These are phyloP conservation scores for Maudiozyma pseudohumilis DNA, from an alignment of 805 yeast species.

Conservation along the genomic window DNA sequence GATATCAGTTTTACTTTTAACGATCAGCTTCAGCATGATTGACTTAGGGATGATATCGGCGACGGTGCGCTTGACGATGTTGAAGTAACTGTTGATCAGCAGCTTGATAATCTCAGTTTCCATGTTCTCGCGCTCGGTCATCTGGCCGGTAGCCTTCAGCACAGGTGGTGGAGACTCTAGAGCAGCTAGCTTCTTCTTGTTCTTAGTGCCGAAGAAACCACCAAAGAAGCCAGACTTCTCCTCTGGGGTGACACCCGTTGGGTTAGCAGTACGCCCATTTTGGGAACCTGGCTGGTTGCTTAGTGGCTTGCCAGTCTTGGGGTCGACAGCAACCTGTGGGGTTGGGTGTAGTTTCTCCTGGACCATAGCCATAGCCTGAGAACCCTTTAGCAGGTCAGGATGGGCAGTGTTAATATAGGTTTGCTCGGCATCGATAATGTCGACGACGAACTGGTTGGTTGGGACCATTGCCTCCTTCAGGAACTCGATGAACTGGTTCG, in stretches of 20 bases:
- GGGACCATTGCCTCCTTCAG: slow-evolving; percentile 74
- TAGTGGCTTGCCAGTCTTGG: slow-evolving; percentile 80
- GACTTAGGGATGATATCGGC: slow-evolving; percentile 94
- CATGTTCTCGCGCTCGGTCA: slow-evolving; percentile 92
- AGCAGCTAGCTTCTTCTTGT: slow-evolving; percentile 85
- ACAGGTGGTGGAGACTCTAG: slow-evolving; percentile 98
- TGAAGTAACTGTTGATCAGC: slow-evolving; percentile 80
- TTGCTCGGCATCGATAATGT: slow-evolving; percentile 78
- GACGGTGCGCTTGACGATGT: slow-evolving; percentile 86
- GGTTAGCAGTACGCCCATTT: slow-evolving; percentile 12
- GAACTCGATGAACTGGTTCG: slow-evolving; percentile 68
- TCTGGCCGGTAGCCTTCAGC: slow-evolving; percentile 76
- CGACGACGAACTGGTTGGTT: slow-evolving; percentile 75
- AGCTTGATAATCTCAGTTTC: slow-evolving; percentile 96
- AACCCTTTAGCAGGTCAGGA: slow-evolving; percentile 90
- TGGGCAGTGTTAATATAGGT: slow-evolving; percentile 96
- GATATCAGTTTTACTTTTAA: slow-evolving; percentile 72
- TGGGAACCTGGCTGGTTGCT: slow-evolving; percentile 34
- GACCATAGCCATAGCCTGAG: slow-evolving; percentile 89
- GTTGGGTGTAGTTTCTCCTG: slow-evolving; percentile 65
- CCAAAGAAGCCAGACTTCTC: slow-evolving; percentile 81
- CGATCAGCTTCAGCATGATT: slow-evolving; percentile 83
- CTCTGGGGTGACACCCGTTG: slow-evolving; percentile 27
- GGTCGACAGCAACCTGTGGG: slow-evolving; percentile 71
- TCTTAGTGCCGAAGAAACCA: slow-evolving; percentile 85